A percentile compares a stretch with the other conserved stretches of the same genome.
phyloP scores from a whole-genome alignment of 2,329 filamentous ascomycete species.

The Claviceps sp. region DNA sequence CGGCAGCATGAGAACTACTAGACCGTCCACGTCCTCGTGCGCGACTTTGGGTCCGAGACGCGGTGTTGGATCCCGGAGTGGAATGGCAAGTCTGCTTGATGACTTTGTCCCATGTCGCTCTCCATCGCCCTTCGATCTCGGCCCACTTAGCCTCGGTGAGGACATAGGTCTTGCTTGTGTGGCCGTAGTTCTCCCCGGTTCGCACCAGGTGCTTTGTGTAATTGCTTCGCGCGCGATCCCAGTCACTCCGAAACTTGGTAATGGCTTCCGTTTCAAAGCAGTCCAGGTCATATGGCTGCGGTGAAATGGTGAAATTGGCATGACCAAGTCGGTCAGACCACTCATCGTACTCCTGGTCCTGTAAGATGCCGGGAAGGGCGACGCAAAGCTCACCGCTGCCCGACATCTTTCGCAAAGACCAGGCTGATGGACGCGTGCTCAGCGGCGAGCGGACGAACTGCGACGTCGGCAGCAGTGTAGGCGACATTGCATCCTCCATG shows the following conservation, averaged over 20 bases:
- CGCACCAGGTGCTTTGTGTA: conserved; percentile 82
- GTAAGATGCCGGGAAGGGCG: conserved; percentile 50
- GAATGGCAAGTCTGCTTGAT: conserved; percentile 33
- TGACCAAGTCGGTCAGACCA: conserved; percentile 83
- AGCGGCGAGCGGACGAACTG: conserved; percentile 44
- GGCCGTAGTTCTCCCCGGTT: conserved; percentile 80
- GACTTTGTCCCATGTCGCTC: conserved; percentile 52
- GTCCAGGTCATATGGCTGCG: conserved; percentile 64
- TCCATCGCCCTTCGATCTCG: conserved; percentile 64
- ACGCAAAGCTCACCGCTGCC: conserved; percentile 43
- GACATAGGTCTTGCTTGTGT: conserved; percentile 76
- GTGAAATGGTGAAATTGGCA: conserved; percentile 81
- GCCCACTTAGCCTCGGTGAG: conserved; percentile 85
- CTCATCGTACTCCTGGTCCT: conserved; percentile 58
- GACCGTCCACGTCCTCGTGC: conserved; percentile 25
- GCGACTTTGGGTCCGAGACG: conserved; percentile 25
- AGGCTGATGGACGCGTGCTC: conserved; percentile 62
- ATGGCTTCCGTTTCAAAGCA: conserved; percentile 42
- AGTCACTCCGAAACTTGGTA: conserved; percentile 58
- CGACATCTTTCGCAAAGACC: conserved; percentile 55
- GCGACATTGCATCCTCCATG: conserved; percentile 4
- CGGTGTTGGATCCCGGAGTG: conserved; percentile 12
- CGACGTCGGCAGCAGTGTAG: conserved; percentile 31
- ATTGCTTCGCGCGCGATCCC: conserved; percentile 71
- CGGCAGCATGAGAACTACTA: conserved; percentile 28